phyloP scores from a whole-genome alignment of 352 stramenopile species.

The Sclerospora graminicola region DNA sequence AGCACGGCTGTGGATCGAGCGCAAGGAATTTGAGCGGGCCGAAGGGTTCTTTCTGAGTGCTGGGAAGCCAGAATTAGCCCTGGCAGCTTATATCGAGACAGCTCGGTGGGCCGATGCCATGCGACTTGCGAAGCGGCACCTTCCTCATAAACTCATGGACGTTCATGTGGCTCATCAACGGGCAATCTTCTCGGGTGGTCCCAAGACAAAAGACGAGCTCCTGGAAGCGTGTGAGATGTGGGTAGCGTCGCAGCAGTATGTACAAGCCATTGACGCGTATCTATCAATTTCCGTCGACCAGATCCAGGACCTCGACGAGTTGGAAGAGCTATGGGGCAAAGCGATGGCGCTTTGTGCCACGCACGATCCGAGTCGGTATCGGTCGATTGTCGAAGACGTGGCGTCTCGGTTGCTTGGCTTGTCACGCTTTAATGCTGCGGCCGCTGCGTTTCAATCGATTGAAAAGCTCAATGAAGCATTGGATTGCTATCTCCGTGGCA shows the following conservation, averaged over 20 bases:
- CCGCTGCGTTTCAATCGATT: too few relatives aligned
- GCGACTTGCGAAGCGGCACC: conserved; percentile 81
- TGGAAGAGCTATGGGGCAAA: conserved; percentile 84
- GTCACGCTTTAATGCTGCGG: conserved; percentile 80
- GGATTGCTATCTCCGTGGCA: conserved; percentile 57
- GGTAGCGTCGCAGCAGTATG: conserved; percentile 84
- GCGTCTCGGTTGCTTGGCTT: conserved; percentile 71
- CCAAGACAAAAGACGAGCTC: conserved; percentile 73
- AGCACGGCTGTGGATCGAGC: conserved; percentile 76
- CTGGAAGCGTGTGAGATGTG: conserved; percentile 82
- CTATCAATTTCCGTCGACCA: conserved; percentile 72
- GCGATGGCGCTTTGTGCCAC: conserved; percentile 86
- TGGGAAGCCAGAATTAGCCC: conserved; percentile 84
- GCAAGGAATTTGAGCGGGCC: conserved; percentile 76
- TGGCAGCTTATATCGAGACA: too few relatives aligned
- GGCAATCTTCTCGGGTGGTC: conserved; percentile 61
- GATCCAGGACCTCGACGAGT: conserved; percentile 43
- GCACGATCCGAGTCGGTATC: too few relatives aligned
- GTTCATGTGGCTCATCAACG: conserved; percentile 84
- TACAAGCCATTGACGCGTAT: conserved; percentile 89
- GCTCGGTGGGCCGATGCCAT: too few relatives aligned
- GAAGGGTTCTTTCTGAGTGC: conserved; percentile 89
- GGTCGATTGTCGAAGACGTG: conserved; percentile 86
- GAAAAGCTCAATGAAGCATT: too few relatives aligned
- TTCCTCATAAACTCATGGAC: conserved; percentile 89